Percentiles rank a stretch among this genome's conserved stretches.
Evolutionary conservation across 2,329 filamentous ascomycete genomes (phyloP).

Genomic region (Rhytidhysteron rufulum): DNA sequence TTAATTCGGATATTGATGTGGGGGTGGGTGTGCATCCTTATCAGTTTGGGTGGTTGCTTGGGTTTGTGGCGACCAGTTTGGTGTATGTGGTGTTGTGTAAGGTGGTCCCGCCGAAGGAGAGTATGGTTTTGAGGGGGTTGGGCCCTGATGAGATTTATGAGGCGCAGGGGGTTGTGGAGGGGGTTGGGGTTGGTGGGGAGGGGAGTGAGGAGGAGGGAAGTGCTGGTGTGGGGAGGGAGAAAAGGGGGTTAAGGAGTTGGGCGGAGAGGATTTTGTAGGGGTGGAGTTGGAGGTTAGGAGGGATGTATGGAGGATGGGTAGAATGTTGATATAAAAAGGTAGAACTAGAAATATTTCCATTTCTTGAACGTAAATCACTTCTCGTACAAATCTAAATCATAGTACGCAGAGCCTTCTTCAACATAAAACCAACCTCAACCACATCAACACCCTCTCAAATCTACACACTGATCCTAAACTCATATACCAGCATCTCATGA

Average conservation of each 20-base stretch:
- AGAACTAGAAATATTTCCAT: background rate
- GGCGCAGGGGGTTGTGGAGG: constrained; percentile 20
- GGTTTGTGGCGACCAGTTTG: constrained; percentile 54
- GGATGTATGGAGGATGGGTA: background rate
- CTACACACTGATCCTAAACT: no score
- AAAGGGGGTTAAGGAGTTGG: constrained; percentile 30
- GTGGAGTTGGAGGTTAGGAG: background rate
- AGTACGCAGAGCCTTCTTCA: no score
- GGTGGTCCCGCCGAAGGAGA: constrained; percentile 48
- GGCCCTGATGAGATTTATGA: constrained; percentile 38
- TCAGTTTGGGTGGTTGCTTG: constrained; percentile 63
- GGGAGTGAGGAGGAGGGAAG: constrained; percentile 29
- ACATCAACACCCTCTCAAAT: no score
- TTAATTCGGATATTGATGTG: constrained; percentile 38
- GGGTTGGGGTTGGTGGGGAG: constrained; percentile 20
- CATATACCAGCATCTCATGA: no score
- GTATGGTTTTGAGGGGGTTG: constrained; percentile 42
- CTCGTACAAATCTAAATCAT: no score
- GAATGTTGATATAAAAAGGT: background rate
- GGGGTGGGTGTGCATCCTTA: constrained; percentile 54
- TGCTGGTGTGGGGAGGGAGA: constrained; percentile 14
- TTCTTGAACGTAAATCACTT: background rate
- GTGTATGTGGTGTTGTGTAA: constrained; percentile 53
- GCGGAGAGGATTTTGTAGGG: constrained; percentile 29
- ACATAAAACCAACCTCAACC: no score